Evolutionary conservation across 1,284 basidiomycete species (phyloP), one percentile per base, ranked within the genome.

Genomic region (Cryptococcus sp.): DNA sequence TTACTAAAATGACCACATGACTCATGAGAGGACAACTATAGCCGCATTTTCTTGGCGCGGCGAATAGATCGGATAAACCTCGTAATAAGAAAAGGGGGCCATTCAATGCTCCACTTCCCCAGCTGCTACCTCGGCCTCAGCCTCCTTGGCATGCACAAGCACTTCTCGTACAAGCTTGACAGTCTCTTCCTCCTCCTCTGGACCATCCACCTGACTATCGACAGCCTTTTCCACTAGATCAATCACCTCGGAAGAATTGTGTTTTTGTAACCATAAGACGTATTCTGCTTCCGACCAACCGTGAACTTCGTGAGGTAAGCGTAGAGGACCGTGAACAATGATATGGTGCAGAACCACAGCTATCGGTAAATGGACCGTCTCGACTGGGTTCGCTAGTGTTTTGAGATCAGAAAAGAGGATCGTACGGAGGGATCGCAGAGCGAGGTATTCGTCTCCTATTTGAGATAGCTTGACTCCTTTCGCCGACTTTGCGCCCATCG

Each of bases 271-370:
- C 74, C 74, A 76, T 3, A 73, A 56, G 4, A 70, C 61, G 46
- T 96, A 97, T 75, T 96, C 91, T 9, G 85, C 82, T 69, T 94
- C 89, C 53, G 88, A 86, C 92, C 92, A 96, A 0, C 87, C 85
- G 65, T 94, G 89, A 46, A 91, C 73, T 46, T 83, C 80, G 70
- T 96, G 90, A 7, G 92, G 91, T 25, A 97, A 79, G 2, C 84
- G 82, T 43, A 94, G 79, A 0, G 88, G 84, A 3, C 41, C 41
- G 14, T 90, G 85, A n/a, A 93, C 89, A 34, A 96, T 79, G 60
- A 94, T 86, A 64, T 96, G 91, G 65, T 96, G 91, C 14, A 94
- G 77, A 7, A 96, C 85, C 56, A 93, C 83, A 19, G 94, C 78
- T 0, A 88, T 83, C 1, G 90, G 84, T 19, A 96, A 79, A 10